Percentiles rank a stretch among this genome's conserved stretches.
Conservation (phyloP, 352 stramenopile genomes). For the Pilasporangium apinafurcum region DNA sequence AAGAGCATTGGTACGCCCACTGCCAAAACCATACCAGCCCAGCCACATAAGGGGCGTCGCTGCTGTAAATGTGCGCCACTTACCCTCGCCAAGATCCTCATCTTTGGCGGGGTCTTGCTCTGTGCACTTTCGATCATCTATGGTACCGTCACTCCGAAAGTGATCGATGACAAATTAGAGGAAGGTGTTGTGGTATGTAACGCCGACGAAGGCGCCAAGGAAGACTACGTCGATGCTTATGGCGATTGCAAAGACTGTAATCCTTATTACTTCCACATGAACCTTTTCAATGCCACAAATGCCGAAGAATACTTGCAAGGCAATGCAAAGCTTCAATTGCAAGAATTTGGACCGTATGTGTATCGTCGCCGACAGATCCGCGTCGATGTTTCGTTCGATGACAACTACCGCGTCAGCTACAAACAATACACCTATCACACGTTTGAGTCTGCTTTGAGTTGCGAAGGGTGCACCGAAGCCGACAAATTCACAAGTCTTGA, state of each 20-base stretch:
- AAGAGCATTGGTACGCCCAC: too few species aligned
- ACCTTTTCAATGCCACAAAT: constrained; percentile 19
- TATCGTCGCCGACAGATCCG: constrained; percentile 24
- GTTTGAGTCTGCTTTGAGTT: constrained; percentile 15
- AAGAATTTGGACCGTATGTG: constrained; percentile 18
- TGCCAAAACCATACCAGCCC: too few species aligned
- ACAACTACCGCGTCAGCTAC: constrained; percentile 28
- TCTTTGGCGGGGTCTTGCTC: constrained; percentile 20
- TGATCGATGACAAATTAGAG: constrained; percentile 31
- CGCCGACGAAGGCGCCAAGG: constrained; percentile 12
- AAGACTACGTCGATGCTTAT: constrained; percentile 37
- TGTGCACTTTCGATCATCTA: constrained; percentile 28
- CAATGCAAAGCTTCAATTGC: constrained; percentile 12
- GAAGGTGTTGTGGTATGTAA: constrained; percentile 30
- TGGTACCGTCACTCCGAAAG: constrained; percentile 17
- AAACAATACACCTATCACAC: constrained; percentile 65
- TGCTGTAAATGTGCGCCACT: constrained; percentile 21
- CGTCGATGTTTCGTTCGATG: constrained; percentile 9
- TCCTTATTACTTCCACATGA: constrained; percentile 41
- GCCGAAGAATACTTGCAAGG: constrained; percentile 20
- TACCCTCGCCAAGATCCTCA: constrained; percentile 15
- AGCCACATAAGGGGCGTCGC: too few species aligned
- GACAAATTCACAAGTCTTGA: constrained; percentile 7
- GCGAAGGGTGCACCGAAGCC: constrained; percentile 1
- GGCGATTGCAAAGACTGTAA: constrained; percentile 45